Conservation (phyloP, 805 yeast genomes). For the Danielia reshetovae region DNA sequence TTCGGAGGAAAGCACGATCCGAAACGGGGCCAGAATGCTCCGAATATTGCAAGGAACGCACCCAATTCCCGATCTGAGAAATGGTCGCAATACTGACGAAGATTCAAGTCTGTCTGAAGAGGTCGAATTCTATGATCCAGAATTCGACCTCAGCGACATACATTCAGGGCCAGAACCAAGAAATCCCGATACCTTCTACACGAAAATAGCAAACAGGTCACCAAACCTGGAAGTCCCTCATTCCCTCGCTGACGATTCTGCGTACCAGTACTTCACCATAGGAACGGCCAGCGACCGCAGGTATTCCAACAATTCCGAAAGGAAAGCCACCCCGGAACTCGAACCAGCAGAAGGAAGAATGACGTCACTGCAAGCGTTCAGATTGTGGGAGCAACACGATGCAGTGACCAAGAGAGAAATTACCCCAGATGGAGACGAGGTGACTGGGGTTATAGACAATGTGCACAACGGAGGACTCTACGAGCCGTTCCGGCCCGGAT, state of each 20-base stretch:
- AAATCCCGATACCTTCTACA: neutral
- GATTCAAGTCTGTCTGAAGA: no score
- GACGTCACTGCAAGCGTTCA: slow-evolving; percentile 24
- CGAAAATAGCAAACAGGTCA: no score
- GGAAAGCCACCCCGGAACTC: neutral
- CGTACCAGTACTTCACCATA: neutral
- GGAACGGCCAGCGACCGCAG: slow-evolving; percentile 9
- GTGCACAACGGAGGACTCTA: slow-evolving; percentile 2
- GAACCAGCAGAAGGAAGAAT: neutral
- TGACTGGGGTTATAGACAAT: neutral
- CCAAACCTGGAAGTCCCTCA: no score
- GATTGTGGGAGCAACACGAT: slow-evolving; percentile 30
- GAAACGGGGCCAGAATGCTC: neutral
- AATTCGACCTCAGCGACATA: no score
- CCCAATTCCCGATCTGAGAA: neutral
- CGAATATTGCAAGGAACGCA: neutral
- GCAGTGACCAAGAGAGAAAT: slow-evolving; percentile 9
- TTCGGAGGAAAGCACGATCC: neutral
- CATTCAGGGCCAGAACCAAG: no score
- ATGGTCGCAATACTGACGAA: no score
- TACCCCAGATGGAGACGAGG: neutral
- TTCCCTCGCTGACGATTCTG: neutral
- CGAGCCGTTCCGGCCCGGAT: slow-evolving; percentile 6
- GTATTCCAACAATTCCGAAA: slow-evolving; percentile 11
- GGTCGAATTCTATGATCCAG: no score